These are phyloP conservation scores for Acacia concinna DNA, from an alignment of 331 rosid genomes.

Conservation along the genomic window DNA sequence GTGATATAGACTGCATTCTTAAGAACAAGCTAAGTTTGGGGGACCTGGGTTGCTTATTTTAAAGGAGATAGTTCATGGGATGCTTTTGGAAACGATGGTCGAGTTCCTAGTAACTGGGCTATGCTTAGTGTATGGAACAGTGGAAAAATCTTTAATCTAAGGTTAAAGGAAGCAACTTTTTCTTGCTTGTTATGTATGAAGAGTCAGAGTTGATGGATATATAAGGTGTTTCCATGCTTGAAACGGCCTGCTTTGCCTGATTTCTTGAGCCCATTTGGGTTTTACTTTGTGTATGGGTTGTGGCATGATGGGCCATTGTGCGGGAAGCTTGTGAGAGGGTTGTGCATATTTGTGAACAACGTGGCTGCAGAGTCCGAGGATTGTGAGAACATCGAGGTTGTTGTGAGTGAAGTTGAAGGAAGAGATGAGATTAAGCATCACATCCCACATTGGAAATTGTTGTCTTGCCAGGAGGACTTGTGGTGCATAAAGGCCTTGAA, in stretches of 20 bases:
- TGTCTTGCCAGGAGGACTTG: conserved; percentile 81
- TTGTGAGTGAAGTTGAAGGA: conserved; percentile 82
- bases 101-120: conserved; percentile 70
- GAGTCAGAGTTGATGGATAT: conserved; percentile 67
- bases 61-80: conserved; percentile 46
- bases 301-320: conserved; percentile 65
- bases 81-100: conserved; percentile 39
- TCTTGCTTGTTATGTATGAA: conserved; percentile 62
- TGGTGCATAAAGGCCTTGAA: conserved; percentile 91
- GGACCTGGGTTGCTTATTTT: conserved; percentile 83
- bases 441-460: conserved; percentile 84
- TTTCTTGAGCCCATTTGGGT: conserved; percentile 81
- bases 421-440: conserved; percentile 58
- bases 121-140: conserved; percentile 96
- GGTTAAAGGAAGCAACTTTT: conserved; percentile 71
- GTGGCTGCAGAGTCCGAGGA: conserved; percentile 62
- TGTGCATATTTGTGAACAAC: conserved; percentile 79
- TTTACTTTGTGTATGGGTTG: conserved; percentile 87
- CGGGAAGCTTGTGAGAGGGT: conserved; percentile 63
- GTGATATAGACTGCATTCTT: conserved; percentile 66
- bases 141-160: conserved; percentile 67
- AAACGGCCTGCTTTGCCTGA: conserved; percentile 68
- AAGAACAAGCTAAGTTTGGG: conserved; percentile 77
- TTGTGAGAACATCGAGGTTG: conserved; percentile 54
- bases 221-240: conserved; percentile 78